A percentile compares a stretch with the other conserved stretches of the same genome.
Conservation (phyloP, 2,329 filamentous ascomycete species). For the Hymenoscyphus fructigenus region DNA sequence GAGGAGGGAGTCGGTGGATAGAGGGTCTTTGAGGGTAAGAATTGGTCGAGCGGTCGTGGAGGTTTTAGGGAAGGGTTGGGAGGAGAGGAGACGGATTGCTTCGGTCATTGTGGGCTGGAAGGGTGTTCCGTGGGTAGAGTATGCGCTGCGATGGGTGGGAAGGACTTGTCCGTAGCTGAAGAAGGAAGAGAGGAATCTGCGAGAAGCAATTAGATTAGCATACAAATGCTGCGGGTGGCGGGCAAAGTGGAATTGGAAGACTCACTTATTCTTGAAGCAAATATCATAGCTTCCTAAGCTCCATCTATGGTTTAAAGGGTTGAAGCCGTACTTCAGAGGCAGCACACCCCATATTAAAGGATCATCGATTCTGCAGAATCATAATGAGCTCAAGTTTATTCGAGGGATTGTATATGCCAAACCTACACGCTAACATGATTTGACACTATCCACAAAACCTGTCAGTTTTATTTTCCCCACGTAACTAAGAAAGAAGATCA, state of each 20-base stretch:
- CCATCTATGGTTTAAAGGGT: constrained; percentile 79
- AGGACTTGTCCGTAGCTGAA: constrained; percentile 89
- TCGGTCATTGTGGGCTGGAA: constrained; percentile 89
- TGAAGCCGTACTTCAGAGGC: constrained; percentile 70
- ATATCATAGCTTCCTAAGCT: constrained; percentile 91
- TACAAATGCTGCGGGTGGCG: background rate
- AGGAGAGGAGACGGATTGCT: constrained; percentile 78
- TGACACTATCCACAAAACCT: constrained; percentile 56
- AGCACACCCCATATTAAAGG: constrained; percentile 91
- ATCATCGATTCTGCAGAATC: constrained; percentile 73
- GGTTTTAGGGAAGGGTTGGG: constrained; percentile 46
- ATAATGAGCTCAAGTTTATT: constrained; percentile 9
- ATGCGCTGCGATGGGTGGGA: constrained; percentile 77
- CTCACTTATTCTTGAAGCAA: constrained; percentile 83
- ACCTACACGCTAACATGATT: constrained; percentile 89
- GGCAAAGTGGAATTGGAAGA: constrained; percentile 16
- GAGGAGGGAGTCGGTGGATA: background rate
- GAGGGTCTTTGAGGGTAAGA: constrained; percentile 30
- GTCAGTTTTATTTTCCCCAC: constrained; percentile 3
- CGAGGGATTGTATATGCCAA: constrained; percentile 16
- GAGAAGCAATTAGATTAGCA: constrained; percentile 9
- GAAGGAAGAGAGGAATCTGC: constrained; percentile 69
- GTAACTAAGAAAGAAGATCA: background rate
- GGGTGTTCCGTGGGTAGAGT: constrained; percentile 74
- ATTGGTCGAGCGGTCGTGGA: constrained; percentile 16